Conservation (phyloP, 495 filamentous ascomycete genomes). For the Choiromyces venosus region DNA sequence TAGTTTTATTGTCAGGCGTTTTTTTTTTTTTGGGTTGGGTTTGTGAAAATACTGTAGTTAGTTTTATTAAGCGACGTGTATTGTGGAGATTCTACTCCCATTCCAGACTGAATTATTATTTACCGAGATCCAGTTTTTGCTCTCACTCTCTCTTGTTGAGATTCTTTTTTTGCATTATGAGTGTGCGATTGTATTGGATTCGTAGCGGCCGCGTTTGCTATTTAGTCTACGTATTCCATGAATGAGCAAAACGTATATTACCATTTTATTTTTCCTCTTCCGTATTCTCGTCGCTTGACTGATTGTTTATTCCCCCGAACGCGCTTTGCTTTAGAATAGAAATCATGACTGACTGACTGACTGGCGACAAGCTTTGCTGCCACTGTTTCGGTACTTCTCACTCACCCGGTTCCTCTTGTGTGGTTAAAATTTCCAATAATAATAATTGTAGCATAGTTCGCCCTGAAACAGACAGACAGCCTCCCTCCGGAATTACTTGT, state of each 20-base stretch:
- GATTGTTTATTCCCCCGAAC: constrained; percentile 1
- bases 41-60: too few species aligned
- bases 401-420: neutral
- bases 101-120: too few species aligned
- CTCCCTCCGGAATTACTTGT: neutral
- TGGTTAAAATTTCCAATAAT: neutral
- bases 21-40: too few species aligned
- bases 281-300: neutral
- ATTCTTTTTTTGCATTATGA: neutral
- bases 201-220: neutral
- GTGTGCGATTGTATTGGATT: neutral
- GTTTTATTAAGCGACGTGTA: neutral
- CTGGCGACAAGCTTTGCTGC: neutral
- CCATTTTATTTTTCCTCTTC: neutral
- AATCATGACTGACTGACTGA: too few species aligned
- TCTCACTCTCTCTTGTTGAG: neutral
- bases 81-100: too few species aligned
- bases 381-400: too few species aligned
- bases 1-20: too few species aligned
- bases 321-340: neutral
- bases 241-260: too few species aligned
- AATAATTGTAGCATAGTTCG: too few species aligned
- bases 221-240: neutral
- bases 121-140: neutral
- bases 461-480: neutral